Evolutionary conservation across 345 rosid species (phyloP).

Genomic region (Linum trigynum): DNA sequence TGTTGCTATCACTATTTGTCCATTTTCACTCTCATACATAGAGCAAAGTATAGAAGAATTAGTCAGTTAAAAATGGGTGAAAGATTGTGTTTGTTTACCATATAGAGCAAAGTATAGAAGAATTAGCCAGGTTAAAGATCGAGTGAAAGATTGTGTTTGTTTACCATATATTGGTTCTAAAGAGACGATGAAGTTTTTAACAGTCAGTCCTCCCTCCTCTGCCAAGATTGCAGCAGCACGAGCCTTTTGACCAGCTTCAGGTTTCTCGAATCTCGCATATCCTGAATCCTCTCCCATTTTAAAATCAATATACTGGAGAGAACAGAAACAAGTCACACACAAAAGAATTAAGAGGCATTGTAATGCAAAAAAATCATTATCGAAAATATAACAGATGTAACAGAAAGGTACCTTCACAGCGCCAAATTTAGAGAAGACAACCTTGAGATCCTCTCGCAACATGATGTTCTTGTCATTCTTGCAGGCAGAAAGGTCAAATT

Average conservation of each 20-base stretch:
- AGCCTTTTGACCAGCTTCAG: constrained; percentile 87
- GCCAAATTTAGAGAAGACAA: constrained; percentile 57
- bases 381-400: neutral
- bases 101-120: neutral
- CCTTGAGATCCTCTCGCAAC: constrained; percentile 84
- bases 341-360: constrained; percentile 8
- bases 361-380: constrained; percentile 1
- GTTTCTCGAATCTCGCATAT: constrained; percentile 65
- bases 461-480: constrained; percentile 59
- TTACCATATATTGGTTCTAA: constrained; percentile 88
- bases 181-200: constrained; percentile 63
- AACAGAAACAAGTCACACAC: neutral
- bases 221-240: constrained; percentile 91
- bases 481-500: constrained; percentile 34
- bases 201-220: constrained; percentile 63
- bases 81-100: constrained; percentile 33
- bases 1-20: neutral
- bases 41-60: neutral
- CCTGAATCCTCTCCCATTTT: constrained; percentile 75
- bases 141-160: neutral
- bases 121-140: neutral
- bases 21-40: neutral
- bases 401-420: constrained; percentile 57
- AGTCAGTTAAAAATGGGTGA: neutral
- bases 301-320: constrained; percentile 72